Evolutionary conservation across 768 basidiomycete species (phyloP).

Genomic region (Dioszegia crocea): DNA sequence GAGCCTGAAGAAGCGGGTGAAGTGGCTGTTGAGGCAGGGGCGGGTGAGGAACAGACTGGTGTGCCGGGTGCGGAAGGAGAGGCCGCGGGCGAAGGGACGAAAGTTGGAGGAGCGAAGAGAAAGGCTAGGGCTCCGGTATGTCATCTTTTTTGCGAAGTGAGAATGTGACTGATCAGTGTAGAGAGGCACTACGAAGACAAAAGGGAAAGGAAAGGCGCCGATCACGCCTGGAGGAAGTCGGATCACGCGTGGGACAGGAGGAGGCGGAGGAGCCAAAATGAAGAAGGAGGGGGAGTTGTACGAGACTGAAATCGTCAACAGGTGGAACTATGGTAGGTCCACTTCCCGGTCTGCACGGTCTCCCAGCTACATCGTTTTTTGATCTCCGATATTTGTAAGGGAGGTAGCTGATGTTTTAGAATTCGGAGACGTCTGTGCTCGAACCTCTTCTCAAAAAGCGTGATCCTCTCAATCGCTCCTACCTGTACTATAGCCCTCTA

Average conservation of each 20-base stretch:
- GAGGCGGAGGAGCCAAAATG: neutral
- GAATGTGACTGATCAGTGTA: neutral
- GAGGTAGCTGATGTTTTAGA: conserved; percentile 5
- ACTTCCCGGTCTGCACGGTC: neutral
- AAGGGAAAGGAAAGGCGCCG: conserved; percentile 9
- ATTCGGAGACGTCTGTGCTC: conserved; percentile 24
- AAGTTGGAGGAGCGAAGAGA: conserved; percentile 1
- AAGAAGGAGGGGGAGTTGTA: conserved; percentile 21
- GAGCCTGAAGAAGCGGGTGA: neutral
- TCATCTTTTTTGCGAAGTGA: neutral
- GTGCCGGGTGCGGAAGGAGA: neutral
- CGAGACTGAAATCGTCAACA: conserved; percentile 26
- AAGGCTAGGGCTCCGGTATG: neutral
- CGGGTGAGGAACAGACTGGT: too few species aligned
- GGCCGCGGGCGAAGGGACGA: neutral
- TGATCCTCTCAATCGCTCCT: neutral
- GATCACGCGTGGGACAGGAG: neutral
- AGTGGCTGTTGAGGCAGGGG: neutral
- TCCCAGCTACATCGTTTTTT: too few species aligned
- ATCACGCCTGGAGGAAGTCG: neutral
- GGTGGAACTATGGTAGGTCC: conserved; percentile 29
- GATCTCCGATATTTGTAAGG: too few species aligned
- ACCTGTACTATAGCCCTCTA: neutral
- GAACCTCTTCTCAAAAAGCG: neutral
- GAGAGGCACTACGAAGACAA: neutral